phyloP scores from a whole-genome alignment of 176 grass and related monocot genomes.

The Triticum urartu region DNA sequence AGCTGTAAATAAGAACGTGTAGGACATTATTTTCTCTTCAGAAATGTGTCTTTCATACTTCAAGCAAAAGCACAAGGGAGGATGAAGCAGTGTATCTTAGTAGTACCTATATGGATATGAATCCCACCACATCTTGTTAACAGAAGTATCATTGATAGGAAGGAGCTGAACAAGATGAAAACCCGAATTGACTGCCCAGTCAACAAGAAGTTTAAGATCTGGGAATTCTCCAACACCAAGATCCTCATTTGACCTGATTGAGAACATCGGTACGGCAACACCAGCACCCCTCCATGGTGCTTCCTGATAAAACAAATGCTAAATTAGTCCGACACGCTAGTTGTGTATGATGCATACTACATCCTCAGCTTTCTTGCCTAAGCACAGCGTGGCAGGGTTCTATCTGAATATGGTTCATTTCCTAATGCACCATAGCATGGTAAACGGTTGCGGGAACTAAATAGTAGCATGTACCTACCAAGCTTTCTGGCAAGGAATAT shows the following conservation, averaged over 20 bases:
- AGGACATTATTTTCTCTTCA: constrained; percentile 24
- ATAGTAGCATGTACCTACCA: neutral
- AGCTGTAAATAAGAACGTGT: constrained; percentile 54
- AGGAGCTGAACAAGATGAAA: constrained; percentile 99
- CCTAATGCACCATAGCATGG: constrained; percentile 15
- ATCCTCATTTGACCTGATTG: constrained; percentile 78
- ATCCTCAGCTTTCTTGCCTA: constrained; percentile 25
- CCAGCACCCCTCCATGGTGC: constrained; percentile 90
- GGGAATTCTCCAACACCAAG: constrained; percentile 98
- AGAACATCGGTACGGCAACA: constrained; percentile 94
- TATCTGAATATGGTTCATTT: constrained; percentile 14
- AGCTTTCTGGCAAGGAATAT: neutral
- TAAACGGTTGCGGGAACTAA: neutral
- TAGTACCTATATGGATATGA: constrained; percentile 94
- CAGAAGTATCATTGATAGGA: constrained; percentile 94
- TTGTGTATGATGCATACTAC: constrained; percentile 5
- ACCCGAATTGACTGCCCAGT: constrained; percentile 85
- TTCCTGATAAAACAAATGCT: constrained; percentile 57
- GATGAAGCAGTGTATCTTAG: constrained; percentile 20
- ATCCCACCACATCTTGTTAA: constrained; percentile 99
- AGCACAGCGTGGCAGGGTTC: constrained; percentile 5
- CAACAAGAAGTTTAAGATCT: constrained; percentile 95
- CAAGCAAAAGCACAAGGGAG: neutral
- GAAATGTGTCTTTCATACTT: constrained; percentile 7
- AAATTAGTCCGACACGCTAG: constrained; percentile 9